Evolutionary conservation across 192 early-diverging fungal species (phyloP).

Genomic region (Geosiphon pyriformis): DNA sequence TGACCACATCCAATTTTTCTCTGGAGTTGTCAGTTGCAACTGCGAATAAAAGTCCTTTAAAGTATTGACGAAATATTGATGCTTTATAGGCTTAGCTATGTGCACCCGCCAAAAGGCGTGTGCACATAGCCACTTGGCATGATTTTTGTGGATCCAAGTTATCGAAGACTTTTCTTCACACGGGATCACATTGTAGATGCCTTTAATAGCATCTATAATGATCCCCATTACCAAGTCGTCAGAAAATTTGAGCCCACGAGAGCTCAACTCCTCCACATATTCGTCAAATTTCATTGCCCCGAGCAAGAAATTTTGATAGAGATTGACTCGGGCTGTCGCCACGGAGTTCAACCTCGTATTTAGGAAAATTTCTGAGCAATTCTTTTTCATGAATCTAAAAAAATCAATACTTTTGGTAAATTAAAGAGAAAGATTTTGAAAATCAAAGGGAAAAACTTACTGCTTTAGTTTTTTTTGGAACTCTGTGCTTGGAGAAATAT

Average conservation of each 20-base stretch:
- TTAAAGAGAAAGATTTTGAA: neutral
- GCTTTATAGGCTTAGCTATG: too few species aligned
- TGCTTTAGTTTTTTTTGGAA: neutral
- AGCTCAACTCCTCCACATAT: neutral
- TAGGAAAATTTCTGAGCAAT: constrained; percentile 57
- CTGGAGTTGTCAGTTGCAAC: neutral
- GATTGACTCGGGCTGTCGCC: constrained; percentile 58
- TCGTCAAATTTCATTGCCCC: constrained; percentile 60
- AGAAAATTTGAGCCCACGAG: neutral
- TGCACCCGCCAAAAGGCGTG: neutral
- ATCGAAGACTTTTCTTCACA: neutral
- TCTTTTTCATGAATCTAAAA: constrained; percentile 52
- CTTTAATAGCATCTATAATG: neutral
- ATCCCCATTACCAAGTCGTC: neutral
- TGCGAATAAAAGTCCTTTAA: neutral
- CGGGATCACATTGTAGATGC: neutral
- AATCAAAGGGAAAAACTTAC: neutral
- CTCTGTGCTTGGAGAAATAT: too few species aligned
- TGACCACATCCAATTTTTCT: neutral
- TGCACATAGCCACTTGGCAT: neutral
- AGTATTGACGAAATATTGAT: too few species aligned
- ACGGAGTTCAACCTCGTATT: constrained; percentile 56
- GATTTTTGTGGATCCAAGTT: neutral
- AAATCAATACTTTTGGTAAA: neutral
- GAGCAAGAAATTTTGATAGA: constrained; percentile 70